Conservation (phyloP, 345 rosid genomes). For the Eucalyptus erythrocorys region DNA sequence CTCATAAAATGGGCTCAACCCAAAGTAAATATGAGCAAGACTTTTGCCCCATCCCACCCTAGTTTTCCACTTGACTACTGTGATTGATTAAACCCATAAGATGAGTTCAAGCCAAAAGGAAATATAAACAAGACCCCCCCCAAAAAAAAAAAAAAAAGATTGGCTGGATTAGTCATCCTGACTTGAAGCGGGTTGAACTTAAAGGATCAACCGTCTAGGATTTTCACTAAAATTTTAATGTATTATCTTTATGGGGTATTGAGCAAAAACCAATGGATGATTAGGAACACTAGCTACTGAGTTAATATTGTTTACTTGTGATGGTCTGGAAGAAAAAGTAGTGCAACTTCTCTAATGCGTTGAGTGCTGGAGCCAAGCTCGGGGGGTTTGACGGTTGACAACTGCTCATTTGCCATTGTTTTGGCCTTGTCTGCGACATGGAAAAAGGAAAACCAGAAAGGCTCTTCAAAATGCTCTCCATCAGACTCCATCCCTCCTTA, state of each 20-base stretch:
- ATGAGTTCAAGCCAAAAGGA: no score
- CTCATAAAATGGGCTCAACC: rapidly evolving
- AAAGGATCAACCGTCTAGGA: no score
- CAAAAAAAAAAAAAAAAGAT: no score
- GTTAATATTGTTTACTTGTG: no score
- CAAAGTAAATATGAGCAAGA: no score
- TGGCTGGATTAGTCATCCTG: not conserved
- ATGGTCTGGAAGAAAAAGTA: not conserved
- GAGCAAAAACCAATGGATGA: not conserved
- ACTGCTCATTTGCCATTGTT: rapidly evolving
- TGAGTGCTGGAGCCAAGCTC: rapidly evolving
- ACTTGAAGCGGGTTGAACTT: not conserved
- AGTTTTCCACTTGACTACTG: no score
- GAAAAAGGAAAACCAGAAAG: not conserved
- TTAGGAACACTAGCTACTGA: no score
- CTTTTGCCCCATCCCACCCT: rapidly evolving
- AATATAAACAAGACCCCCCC: no score
- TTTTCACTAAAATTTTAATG: no score
- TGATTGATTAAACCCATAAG: no score
- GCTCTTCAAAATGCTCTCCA: not conserved
- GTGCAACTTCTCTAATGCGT: not conserved
- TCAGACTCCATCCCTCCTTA: not conserved
- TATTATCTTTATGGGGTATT: rapidly evolving
- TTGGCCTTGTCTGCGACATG: rapidly evolving
- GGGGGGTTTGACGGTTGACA: rapidly evolving